These are phyloP conservation scores for Neurospora cerealis DNA, from an alignment of 495 filamentous ascomycete genomes.

Conservation along the genomic window DNA sequence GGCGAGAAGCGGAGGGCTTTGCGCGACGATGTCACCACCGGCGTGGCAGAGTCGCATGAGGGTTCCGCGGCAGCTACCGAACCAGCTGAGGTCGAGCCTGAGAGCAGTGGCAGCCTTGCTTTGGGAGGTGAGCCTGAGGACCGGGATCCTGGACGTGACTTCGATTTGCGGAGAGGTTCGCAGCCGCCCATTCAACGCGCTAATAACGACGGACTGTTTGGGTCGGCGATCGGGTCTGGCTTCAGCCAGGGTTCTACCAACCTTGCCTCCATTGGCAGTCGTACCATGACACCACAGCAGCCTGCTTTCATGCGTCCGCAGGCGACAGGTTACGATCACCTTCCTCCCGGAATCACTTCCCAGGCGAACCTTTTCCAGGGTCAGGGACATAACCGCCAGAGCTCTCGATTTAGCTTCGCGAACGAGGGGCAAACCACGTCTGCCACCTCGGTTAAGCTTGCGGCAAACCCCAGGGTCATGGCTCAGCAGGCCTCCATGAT, in stretches of 20 bases:
- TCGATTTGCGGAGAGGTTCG: slow-evolving; percentile 42
- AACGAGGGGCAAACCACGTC: slow-evolving; percentile 54
- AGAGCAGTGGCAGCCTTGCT: slow-evolving; percentile 73
- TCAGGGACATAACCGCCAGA: slow-evolving; percentile 74
- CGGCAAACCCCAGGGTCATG: slow-evolving; percentile 74
- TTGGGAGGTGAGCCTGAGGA: slow-evolving; percentile 88
- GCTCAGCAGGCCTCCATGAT: slow-evolving; percentile 86
- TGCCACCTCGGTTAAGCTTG: slow-evolving; percentile 66
- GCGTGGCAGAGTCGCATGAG: slow-evolving; percentile 49
- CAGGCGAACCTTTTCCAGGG: slow-evolving; percentile 54
- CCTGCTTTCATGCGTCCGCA: slow-evolving; percentile 56
- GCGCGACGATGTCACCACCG: slow-evolving; percentile 56
- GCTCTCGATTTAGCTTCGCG: slow-evolving; percentile 81
- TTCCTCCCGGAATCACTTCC: slow-evolving; percentile 36
- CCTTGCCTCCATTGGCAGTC: slow-evolving; percentile 42
- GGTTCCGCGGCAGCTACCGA: slow-evolving; percentile 30
- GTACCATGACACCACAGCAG: slow-evolving; percentile 76
- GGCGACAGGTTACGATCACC: slow-evolving; percentile 48
- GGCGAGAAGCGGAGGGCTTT: slow-evolving; percentile 65
- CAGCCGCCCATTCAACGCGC: slow-evolving; percentile 67
- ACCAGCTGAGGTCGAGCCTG: slow-evolving; percentile 44
- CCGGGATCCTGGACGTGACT: slow-evolving; percentile 43
- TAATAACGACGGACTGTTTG: slow-evolving; percentile 43
- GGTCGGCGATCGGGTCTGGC: slow-evolving; percentile 41
- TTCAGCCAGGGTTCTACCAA: slow-evolving; percentile 39